Percentiles rank a stretch among this genome's conserved stretches.
Evolutionary conservation across 208 protist genomes (phyloP).

Genomic region (Leishmania major): DNA sequence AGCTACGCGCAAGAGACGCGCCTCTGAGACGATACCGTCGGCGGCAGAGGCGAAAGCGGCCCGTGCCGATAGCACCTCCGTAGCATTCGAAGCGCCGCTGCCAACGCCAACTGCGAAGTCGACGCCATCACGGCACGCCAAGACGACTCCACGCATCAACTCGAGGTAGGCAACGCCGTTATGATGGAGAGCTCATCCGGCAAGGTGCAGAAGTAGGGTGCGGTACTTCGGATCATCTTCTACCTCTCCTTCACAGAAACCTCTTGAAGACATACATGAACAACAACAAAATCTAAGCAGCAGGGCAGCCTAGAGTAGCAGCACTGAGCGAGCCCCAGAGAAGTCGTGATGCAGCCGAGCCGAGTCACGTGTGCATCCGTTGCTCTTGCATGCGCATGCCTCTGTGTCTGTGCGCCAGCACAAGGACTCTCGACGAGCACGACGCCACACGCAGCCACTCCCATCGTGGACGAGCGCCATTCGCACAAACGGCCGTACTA

Average conservation of each 20-base stretch:
- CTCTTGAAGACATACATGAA: neutral
- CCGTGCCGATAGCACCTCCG: neutral
- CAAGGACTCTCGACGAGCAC: neutral
- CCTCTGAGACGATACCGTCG: neutral
- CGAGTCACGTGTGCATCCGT: neutral
- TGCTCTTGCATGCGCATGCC: neutral
- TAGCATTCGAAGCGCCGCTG: neutral
- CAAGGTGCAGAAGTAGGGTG: neutral
- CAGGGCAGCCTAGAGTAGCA: neutral
- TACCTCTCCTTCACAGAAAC: conserved; percentile 4
- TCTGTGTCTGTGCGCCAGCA: neutral
- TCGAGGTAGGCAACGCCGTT: neutral
- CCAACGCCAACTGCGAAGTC: neutral
- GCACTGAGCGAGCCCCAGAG: neutral
- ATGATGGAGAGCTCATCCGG: neutral
- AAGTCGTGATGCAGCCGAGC: neutral
- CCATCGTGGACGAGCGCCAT: too few species aligned
- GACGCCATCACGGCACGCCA: neutral
- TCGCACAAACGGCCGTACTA: neutral
- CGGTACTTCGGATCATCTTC: neutral
- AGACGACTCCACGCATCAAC: neutral
- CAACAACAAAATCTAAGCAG: neutral
- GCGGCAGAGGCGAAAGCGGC: conserved; percentile 4
- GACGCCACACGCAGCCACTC: neutral
- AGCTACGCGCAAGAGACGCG: conserved; percentile 8